These are phyloP conservation scores for Neurospora sp. DNA, from an alignment of 2,329 filamentous ascomycete species.

Conservation along the genomic window DNA sequence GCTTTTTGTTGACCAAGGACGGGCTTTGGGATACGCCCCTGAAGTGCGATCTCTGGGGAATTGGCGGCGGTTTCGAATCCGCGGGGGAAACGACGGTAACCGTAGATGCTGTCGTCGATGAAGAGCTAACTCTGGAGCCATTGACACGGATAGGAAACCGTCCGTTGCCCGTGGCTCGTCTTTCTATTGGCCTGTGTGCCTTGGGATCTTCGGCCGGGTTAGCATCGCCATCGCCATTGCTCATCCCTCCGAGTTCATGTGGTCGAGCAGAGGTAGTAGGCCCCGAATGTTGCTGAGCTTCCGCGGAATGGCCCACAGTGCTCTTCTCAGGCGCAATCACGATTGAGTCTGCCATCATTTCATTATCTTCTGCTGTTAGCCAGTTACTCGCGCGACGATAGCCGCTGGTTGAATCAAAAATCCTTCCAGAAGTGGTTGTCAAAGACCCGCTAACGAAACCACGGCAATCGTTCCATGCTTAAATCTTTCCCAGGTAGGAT, in stretches of 20 bases:
- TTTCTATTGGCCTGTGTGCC: slow-evolving; percentile 17
- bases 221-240: neutral
- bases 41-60: slow-evolving; percentile 71
- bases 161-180: slow-evolving; percentile 41
- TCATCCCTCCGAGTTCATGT: neutral
- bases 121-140: slow-evolving; percentile 54
- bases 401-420: neutral
- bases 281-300: neutral
- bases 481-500: neutral
- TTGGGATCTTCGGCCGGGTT: neutral
- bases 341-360: neutral
- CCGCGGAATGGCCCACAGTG: neutral
- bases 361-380: neutral
- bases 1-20: slow-evolving; percentile 47
- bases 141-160: slow-evolving; percentile 57
- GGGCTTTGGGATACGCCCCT: slow-evolving; percentile 61
- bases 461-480: neutral
- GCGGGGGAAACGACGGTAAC: slow-evolving; percentile 57
- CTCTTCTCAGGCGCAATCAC: neutral
- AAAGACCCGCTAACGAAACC: neutral
- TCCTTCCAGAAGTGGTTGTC: neutral
- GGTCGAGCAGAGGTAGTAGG: neutral
- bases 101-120: slow-evolving; percentile 28
- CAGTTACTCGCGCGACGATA: neutral
- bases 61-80: slow-evolving; percentile 61